A percentile compares a stretch with the other conserved stretches of the same genome.
phyloP scores from a whole-genome alignment of 2,329 filamentous ascomycete genomes.

The Colletotrichum somersetense region DNA sequence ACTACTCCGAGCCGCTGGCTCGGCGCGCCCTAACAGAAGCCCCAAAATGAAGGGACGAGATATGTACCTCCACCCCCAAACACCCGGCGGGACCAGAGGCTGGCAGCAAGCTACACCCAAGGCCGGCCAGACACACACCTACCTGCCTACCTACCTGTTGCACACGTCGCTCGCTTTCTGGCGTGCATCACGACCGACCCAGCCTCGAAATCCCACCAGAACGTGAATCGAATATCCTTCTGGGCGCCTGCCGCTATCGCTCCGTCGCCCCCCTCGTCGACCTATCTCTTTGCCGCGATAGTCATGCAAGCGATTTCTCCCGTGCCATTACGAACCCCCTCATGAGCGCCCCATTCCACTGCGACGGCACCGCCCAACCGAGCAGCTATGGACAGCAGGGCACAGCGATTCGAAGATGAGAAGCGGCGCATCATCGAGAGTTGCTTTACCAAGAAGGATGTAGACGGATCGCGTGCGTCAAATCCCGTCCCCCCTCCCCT shows the following conservation, averaged over 20 bases:
- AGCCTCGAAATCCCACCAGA: conserved; percentile 34
- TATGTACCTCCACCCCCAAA: conserved; percentile 26
- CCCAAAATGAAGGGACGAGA: conserved; percentile 21
- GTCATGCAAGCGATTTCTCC: conserved; percentile 33
- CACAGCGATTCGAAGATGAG: conserved; percentile 96
- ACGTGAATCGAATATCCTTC: conserved; percentile 10
- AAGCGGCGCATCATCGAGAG: conserved; percentile 94
- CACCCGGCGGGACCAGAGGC: conserved; percentile 21
- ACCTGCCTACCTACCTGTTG: background rate
- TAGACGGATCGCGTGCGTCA: conserved; percentile 83
- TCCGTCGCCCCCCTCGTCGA: background rate
- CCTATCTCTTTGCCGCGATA: conserved; percentile 17
- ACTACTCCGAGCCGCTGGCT: background rate
- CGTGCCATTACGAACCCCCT: conserved; percentile 31
- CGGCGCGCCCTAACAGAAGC: conserved; percentile 28
- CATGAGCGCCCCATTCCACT: conserved; percentile 35
- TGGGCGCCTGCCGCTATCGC: conserved; percentile 14
- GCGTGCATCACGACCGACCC: conserved; percentile 40
- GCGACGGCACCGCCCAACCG: conserved; percentile 40
- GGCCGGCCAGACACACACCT: conserved; percentile 11
- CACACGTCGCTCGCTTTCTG: conserved; percentile 36
- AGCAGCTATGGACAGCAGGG: conserved; percentile 54
- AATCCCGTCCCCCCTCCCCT: conserved; percentile 24
- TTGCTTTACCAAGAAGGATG: conserved; percentile 92
- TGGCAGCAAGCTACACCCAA: conserved; percentile 39